phyloP scores from a whole-genome alignment of 768 basidiomycete species.

The Suillus bovinus region DNA sequence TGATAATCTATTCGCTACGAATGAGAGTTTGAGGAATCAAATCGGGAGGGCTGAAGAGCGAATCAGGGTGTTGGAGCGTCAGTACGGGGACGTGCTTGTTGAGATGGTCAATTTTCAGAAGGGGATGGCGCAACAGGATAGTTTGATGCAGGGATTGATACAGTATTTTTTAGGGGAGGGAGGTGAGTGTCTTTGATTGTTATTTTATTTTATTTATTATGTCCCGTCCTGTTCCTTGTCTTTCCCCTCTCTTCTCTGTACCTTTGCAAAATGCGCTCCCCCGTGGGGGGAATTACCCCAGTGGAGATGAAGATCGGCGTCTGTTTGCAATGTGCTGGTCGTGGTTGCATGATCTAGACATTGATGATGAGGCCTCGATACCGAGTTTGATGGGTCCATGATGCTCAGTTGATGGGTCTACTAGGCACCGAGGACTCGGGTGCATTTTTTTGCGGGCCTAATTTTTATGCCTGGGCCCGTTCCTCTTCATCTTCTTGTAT shows the following conservation, averaged over 20 bases:
- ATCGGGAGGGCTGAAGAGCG: constrained; percentile 45
- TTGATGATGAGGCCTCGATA: background rate
- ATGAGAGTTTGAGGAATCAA: constrained; percentile 31
- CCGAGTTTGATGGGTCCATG: background rate
- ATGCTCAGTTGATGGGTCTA: background rate
- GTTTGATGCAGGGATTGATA: constrained; percentile 77
- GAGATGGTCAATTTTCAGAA: constrained; percentile 75
- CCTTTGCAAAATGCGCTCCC: background rate
- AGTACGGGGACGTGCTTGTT: constrained; percentile 66
- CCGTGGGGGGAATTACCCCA: background rate
- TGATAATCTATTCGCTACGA: constrained; percentile 29
- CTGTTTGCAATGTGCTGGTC: background rate
- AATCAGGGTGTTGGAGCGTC: constrained; percentile 57
- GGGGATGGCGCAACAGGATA: constrained; percentile 82
- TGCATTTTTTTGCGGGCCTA: background rate
- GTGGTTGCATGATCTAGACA: background rate
- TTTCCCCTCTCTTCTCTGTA: constrained; percentile 1
- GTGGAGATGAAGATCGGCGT: background rate
- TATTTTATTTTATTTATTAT: background rate
- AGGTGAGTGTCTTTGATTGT: constrained; percentile 43
- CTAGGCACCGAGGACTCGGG: background rate
- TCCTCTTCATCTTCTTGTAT: no score
- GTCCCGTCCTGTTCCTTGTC: constrained; percentile 3
- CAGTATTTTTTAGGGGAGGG: constrained; percentile 80
- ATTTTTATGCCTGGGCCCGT: background rate